Evolutionary conservation across 306 rosid species (phyloP).

Genomic region (Rosa multiflora): DNA sequence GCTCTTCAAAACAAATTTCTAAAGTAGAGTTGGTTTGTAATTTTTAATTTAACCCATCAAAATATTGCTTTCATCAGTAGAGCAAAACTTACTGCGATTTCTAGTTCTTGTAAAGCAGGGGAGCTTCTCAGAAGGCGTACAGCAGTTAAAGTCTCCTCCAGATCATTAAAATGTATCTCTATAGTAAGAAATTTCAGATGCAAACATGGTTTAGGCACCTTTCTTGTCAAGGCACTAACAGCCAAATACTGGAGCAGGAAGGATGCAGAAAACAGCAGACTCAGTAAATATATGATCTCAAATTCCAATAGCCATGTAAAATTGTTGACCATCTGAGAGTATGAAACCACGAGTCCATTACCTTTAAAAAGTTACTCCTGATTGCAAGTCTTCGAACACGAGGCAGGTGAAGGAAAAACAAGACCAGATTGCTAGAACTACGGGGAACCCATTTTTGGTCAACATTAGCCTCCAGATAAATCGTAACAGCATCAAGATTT

Average conservation of each 20-base stretch:
- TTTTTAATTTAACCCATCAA: background rate
- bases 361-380: slow-evolving; percentile 52
- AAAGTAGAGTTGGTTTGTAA: background rate
- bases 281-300: background rate
- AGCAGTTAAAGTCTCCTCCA: slow-evolving; percentile 46
- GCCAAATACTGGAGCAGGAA: slow-evolving; percentile 51
- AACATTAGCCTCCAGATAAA: slow-evolving; percentile 37
- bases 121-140: slow-evolving; percentile 50
- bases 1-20: background rate
- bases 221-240: slow-evolving; percentile 36
- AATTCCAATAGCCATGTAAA: background rate
- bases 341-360: slow-evolving; percentile 10
- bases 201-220: slow-evolving; percentile 36
- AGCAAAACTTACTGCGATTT: slow-evolving; percentile 46
- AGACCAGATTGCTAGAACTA: slow-evolving; percentile 38
- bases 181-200: slow-evolving; percentile 53
- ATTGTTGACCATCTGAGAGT: background rate
- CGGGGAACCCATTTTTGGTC: slow-evolving; percentile 29
- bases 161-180: slow-evolving; percentile 46
- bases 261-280: background rate
- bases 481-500: slow-evolving; percentile 29
- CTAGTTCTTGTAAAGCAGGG: slow-evolving; percentile 50
- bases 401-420: slow-evolving; percentile 47
- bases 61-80: background rate
- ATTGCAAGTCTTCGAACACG: slow-evolving; percentile 42